These are phyloP conservation scores for Guillardia theta DNA, from an alignment of 78 protist species.

Conservation along the genomic window DNA sequence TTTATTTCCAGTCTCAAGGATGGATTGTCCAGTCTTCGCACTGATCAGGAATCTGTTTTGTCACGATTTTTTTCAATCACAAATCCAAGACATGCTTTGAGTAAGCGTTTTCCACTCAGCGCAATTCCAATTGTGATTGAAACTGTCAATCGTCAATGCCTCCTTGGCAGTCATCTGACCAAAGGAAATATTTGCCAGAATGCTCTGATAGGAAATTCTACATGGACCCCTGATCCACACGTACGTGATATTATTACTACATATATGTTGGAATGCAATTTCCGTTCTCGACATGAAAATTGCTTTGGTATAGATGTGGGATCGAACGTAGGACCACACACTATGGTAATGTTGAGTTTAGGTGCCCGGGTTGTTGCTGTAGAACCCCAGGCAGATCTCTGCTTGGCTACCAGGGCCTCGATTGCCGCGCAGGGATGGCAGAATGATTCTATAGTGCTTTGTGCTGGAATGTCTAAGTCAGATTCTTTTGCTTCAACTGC, in stretches of 20 bases:
- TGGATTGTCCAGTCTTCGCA: too few relatives aligned
- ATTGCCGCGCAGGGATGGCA: not conserved
- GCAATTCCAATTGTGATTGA: not conserved
- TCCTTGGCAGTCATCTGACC: not conserved
- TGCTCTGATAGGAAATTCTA: not conserved
- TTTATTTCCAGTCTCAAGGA: too few relatives aligned
- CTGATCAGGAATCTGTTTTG: too few relatives aligned
- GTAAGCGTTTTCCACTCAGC: not conserved
- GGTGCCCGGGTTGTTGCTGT: not conserved
- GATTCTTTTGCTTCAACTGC: not conserved
- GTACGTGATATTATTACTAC: not conserved
- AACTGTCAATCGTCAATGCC: not conserved
- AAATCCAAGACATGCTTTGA: not conserved
- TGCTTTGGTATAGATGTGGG: not conserved
- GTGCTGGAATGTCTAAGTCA: not conserved
- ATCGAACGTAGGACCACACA: not conserved
- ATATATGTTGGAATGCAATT: not conserved
- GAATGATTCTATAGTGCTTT: not conserved
- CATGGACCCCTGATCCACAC: not conserved
- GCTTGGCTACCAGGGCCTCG: not conserved
- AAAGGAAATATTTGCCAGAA: not conserved
- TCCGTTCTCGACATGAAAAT: not conserved
- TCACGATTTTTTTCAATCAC: not conserved
- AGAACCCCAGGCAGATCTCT: not conserved
- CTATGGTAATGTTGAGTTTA: not conserved